Conservation (phyloP, 164 flowering plant genomes). For the Umbellularia californica region DNA sequence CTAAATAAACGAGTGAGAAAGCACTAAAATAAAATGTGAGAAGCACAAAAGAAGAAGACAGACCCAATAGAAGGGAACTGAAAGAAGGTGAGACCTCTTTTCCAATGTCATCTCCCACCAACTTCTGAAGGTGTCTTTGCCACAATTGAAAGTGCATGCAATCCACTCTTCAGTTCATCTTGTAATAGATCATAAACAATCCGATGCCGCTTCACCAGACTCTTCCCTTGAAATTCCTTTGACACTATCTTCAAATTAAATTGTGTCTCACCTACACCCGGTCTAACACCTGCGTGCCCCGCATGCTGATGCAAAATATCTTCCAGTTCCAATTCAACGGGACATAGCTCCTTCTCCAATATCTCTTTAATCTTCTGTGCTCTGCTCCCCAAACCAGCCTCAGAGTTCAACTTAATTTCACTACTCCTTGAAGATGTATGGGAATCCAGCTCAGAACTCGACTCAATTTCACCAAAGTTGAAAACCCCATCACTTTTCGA, state of each 20-base stretch:
- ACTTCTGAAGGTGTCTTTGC: constrained; percentile 88
- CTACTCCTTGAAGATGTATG: background rate
- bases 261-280: constrained; percentile 86
- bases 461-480: background rate
- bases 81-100: constrained; percentile 23
- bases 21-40: background rate
- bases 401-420: constrained; percentile 10
- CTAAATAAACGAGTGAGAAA: no score
- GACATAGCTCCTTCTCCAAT: constrained; percentile 56
- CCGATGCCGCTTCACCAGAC: constrained; percentile 87
- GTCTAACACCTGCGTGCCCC: constrained; percentile 75
- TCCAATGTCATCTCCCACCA: constrained; percentile 18
- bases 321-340: constrained; percentile 62
- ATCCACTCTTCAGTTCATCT: constrained; percentile 79
- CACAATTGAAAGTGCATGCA: constrained; percentile 85
- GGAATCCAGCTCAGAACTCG: background rate
- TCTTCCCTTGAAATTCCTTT: constrained; percentile 77
- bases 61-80: background rate
- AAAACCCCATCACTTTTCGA: background rate
- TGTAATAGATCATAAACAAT: constrained; percentile 64
- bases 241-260: constrained; percentile 80
- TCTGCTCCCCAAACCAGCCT: constrained; percentile 43
- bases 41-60: background rate
- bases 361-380: constrained; percentile 65
- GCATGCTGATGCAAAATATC: constrained; percentile 91